Evolutionary conservation across 257 asterid species (phyloP).

Genomic region (Fraxinus excelsior): DNA sequence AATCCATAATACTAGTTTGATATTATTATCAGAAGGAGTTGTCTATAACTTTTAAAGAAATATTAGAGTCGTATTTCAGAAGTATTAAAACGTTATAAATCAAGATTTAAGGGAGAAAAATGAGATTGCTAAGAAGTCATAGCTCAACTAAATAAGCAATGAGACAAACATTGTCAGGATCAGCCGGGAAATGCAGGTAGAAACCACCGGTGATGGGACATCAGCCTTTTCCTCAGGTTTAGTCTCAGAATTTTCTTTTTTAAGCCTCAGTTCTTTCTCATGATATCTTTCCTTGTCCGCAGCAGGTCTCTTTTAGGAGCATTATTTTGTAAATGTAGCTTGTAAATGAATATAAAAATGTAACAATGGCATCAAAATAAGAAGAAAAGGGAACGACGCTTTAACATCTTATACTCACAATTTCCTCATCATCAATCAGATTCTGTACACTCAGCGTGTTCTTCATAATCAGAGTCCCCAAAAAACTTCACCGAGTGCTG

Average conservation of each 20-base stretch:
- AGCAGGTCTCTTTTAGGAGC: constrained; percentile 37
- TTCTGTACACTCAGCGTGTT: constrained; percentile 45
- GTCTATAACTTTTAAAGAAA: background rate
- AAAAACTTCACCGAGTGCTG: constrained; percentile 70
- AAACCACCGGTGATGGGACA: constrained; percentile 46
- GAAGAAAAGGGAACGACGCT: constrained; percentile 8
- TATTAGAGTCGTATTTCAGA: no score
- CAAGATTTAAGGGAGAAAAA: background rate
- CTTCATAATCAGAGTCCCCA: constrained; percentile 74
- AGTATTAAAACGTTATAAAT: background rate
- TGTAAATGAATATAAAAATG: background rate
- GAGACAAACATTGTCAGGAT: constrained; percentile 39
- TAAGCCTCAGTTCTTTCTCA: constrained; percentile 41
- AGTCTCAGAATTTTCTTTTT: constrained; percentile 43
- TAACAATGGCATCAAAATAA: constrained; percentile 12
- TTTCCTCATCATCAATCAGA: constrained; percentile 49
- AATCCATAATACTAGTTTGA: background rate
- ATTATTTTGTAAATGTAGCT: constrained; percentile 2
- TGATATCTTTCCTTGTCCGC: constrained; percentile 42
- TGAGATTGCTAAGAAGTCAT: background rate
- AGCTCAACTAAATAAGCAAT: background rate
- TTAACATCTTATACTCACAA: constrained; percentile 34
- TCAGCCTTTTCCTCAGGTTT: constrained; percentile 47
- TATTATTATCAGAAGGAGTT: background rate
- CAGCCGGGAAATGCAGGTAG: constrained; percentile 45